These are phyloP conservation scores for Entophlyctis helioformis DNA, from an alignment of 192 early-diverging fungal genomes.

Conservation along the genomic window DNA sequence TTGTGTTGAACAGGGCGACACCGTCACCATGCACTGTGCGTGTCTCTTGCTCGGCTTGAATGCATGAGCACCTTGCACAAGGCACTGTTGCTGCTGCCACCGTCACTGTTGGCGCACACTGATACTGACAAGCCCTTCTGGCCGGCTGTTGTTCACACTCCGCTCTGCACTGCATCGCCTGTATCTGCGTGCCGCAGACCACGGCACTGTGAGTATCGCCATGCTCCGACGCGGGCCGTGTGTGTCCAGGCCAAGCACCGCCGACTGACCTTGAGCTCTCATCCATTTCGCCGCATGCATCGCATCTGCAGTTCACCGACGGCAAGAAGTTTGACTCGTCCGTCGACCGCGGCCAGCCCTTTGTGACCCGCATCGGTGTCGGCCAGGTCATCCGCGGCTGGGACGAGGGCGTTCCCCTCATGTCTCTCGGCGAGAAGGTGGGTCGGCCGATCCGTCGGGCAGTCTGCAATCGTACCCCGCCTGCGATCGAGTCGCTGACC, in stretches of 20 bases:
- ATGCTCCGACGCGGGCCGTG: no score
- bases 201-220: not conserved
- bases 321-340: conserved; percentile 85
- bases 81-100: not conserved
- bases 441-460: no score
- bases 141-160: not conserved
- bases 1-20: conserved; percentile 21
- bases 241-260: no score
- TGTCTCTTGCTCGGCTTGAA: not conserved
- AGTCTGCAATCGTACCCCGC: no score
- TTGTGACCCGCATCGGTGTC: conserved; percentile 55
- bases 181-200: not conserved
- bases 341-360: conserved; percentile 71
- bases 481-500: no score
- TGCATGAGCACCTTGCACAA: not conserved
- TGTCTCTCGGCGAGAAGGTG: conserved; percentile 82
- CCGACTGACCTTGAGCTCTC: no score
- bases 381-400: conserved; percentile 85
- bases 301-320: conserved; percentile 16
- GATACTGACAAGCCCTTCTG: not conserved
- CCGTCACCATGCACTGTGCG: conserved; percentile 32
- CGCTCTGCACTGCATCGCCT: not conserved
- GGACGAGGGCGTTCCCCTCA: conserved; percentile 86
- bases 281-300: no score
- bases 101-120: conserved; percentile 2